phyloP scores from a whole-genome alignment of 768 basidiomycete genomes.

The Lentinula guzmanii region DNA sequence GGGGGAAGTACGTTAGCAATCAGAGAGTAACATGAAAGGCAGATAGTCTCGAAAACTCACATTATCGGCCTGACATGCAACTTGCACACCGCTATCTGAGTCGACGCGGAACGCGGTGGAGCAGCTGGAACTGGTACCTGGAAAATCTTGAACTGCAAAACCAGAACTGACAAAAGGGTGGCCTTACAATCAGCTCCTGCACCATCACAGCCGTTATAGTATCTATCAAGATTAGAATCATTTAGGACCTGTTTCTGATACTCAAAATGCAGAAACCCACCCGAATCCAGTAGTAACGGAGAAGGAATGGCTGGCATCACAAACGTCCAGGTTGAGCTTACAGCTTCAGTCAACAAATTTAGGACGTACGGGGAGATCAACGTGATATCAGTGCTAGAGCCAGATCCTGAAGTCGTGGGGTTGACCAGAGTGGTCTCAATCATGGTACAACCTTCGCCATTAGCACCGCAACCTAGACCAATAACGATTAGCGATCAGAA shows the following conservation, averaged over 20 bases:
- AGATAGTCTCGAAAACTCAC: constrained; percentile 8
- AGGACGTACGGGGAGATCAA: constrained; percentile 25
- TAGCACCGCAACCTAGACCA: constrained; percentile 26
- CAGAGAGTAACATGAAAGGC: not conserved
- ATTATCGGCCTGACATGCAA: constrained; percentile 25
- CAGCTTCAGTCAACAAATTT: not conserved
- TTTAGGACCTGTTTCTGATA: not conserved
- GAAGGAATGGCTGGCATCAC: constrained; percentile 20
- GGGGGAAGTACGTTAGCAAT: not conserved
- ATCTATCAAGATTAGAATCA: constrained; percentile 8
- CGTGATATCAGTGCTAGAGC: constrained; percentile 29
- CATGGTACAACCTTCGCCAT: constrained; percentile 30
- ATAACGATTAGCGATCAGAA: not conserved
- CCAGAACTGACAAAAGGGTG: not conserved
- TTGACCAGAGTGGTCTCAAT: constrained; percentile 27
- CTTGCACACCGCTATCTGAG: constrained; percentile 23
- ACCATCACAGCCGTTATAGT: constrained; percentile 22
- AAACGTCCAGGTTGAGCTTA: not conserved
- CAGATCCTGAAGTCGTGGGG: constrained; percentile 23
- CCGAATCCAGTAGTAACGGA: constrained; percentile 30
- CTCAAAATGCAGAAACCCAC: constrained; percentile 6
- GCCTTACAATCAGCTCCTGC: constrained; percentile 19
- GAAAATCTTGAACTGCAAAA: not conserved
- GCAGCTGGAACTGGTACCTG: constrained; percentile 24
- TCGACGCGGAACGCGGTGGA: constrained; percentile 23